Percentiles rank a stretch among this genome's conserved stretches.
Conservation (phyloP, 1,284 basidiomycete species). For the Porodaedalea pini region DNA sequence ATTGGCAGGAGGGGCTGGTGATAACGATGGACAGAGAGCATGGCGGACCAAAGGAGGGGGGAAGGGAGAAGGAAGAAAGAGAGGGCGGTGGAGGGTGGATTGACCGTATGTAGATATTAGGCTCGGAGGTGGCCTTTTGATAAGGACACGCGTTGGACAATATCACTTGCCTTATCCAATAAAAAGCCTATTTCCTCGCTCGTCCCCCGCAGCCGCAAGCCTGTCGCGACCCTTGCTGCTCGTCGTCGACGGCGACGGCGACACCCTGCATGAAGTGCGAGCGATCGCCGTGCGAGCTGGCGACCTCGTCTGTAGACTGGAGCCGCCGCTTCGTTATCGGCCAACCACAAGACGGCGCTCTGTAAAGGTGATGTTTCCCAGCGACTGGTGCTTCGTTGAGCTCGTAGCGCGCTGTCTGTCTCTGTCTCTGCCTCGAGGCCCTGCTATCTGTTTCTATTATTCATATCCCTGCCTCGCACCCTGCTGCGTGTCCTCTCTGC, state of each 20-base stretch:
- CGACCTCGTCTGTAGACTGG: not conserved
- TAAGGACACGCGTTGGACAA: not conserved
- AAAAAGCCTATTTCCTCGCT: not conserved
- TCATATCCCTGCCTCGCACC: slow-evolving; percentile 7
- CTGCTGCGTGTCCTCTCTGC: slow-evolving; percentile 11
- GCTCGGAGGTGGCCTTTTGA: not conserved
- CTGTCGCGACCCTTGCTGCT: no score
- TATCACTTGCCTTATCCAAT: not conserved
- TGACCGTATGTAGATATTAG: not conserved
- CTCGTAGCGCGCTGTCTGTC: not conserved
- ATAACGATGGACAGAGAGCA: slow-evolving; percentile 15
- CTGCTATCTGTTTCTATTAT: slow-evolving; percentile 7
- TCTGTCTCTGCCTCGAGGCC: slow-evolving; percentile 7
- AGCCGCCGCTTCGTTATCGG: not conserved
- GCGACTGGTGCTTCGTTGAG: not conserved
- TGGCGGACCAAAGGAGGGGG: not conserved
- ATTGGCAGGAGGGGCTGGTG: not conserved
- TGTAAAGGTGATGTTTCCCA: slow-evolving; percentile 4
- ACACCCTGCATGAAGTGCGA: no score
- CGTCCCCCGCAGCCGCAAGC: not conserved
- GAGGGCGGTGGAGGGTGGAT: slow-evolving; percentile 1
- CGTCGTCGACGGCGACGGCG: no score
- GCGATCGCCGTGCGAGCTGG: no score
- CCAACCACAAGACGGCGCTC: not conserved
- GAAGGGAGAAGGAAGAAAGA: not conserved